Evolutionary conservation across 768 basidiomycete species (phyloP).

Genomic region (Suillus hirtellus): DNA sequence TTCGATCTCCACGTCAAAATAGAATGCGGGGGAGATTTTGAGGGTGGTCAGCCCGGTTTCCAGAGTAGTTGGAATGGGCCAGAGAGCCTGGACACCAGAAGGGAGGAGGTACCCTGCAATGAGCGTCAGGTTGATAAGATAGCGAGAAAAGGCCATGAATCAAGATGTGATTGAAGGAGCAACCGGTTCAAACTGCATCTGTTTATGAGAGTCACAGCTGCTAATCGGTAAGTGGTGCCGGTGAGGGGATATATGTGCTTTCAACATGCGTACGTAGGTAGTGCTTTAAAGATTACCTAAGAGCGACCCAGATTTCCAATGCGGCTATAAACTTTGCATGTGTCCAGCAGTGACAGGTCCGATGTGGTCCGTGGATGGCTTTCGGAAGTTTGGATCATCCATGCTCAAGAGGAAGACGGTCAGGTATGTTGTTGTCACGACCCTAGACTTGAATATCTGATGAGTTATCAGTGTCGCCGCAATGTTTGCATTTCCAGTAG

Average conservation of each 20-base stretch:
- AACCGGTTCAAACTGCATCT: background rate
- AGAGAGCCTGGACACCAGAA: conserved; percentile 20
- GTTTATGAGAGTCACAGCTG: conserved; percentile 1
- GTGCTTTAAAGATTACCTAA: background rate
- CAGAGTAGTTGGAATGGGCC: conserved; percentile 34
- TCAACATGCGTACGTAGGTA: background rate
- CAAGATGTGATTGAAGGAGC: background rate
- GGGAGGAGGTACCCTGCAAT: conserved; percentile 8
- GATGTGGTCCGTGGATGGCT: background rate
- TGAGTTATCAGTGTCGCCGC: no score
- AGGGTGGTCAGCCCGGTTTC: conserved; percentile 29
- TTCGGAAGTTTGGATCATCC: background rate
- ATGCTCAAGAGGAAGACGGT: background rate
- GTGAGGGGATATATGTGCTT: background rate
- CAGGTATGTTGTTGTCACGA: no score
- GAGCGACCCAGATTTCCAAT: background rate
- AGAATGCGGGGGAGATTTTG: conserved; percentile 26
- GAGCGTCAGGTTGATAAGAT: conserved; percentile 14
- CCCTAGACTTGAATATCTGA: no score
- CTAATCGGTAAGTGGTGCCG: no score
- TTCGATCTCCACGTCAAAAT: conserved; percentile 25
- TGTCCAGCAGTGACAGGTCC: background rate
- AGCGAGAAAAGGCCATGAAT: conserved; percentile 11
- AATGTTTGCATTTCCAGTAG: no score
- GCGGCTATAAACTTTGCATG: background rate